These are phyloP conservation scores for Gymnopus androsaceus DNA, from an alignment of 1,284 basidiomycete species.

Conservation along the genomic window DNA sequence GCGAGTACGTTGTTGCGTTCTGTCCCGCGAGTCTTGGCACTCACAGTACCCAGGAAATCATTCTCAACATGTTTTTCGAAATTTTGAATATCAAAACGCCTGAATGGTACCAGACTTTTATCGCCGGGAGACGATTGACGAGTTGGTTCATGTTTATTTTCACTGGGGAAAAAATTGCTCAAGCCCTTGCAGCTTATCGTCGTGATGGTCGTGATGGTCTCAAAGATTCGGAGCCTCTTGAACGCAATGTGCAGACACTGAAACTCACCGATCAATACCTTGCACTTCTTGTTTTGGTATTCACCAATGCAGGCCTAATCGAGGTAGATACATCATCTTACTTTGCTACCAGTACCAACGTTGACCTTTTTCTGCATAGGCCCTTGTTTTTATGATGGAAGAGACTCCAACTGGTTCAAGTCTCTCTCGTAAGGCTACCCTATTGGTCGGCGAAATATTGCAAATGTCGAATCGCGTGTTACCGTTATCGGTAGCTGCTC, in stretches of 20 bases:
- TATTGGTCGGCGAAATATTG: constrained; percentile 91
- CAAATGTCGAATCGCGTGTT: constrained; percentile 87
- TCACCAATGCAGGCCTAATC: constrained; percentile 85
- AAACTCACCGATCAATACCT: constrained; percentile 94
- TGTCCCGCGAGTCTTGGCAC: neutral
- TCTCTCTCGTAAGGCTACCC: constrained; percentile 83
- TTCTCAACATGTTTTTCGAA: constrained; percentile 93
- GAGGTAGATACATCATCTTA: constrained; percentile 56
- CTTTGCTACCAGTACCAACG: neutral
- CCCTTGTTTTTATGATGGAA: constrained; percentile 81
- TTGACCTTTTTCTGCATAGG: constrained; percentile 45
- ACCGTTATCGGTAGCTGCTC: constrained; percentile 82
- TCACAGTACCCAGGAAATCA: constrained; percentile 66
- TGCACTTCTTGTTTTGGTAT: constrained; percentile 83
- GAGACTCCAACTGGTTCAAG: constrained; percentile 70
- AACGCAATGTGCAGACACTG: constrained; percentile 60
- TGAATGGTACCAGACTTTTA: constrained; percentile 88
- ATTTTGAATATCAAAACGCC: constrained; percentile 90
- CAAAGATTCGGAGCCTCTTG: constrained; percentile 37
- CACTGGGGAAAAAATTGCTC: neutral
- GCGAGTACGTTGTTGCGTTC: constrained; percentile 56
- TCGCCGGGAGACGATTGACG: constrained; percentile 83
- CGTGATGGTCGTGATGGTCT: constrained; percentile 34
- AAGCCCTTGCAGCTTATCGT: constrained; percentile 47
- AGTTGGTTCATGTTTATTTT: constrained; percentile 49